Percentiles rank a stretch among this genome's conserved stretches.
Conservation (phyloP, 257 asterid species). For the Penstemon barbatus region DNA sequence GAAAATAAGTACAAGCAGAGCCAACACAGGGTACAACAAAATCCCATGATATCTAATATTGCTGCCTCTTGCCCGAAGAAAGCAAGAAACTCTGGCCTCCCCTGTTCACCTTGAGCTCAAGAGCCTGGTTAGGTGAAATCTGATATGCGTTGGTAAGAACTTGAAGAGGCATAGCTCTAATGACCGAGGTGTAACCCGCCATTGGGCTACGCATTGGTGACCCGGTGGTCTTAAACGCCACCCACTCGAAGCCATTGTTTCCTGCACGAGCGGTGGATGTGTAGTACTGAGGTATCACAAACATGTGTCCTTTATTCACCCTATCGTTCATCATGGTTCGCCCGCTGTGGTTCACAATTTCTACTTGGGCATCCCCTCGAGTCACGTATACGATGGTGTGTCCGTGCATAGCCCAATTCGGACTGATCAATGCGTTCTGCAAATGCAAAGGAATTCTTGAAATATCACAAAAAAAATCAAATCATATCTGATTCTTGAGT, state of each 20-base stretch:
- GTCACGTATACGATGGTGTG: slow-evolving; percentile 63
- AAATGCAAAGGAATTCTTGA: too few relatives aligned
- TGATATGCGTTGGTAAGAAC: slow-evolving; percentile 53
- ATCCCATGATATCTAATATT: slow-evolving; percentile 12
- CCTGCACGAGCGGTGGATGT: slow-evolving; percentile 50
- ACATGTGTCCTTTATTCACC: slow-evolving; percentile 60
- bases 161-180: slow-evolving; percentile 65
- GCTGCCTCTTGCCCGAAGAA: slow-evolving; percentile 38
- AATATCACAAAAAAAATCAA: too few relatives aligned
- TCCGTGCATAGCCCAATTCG: slow-evolving; percentile 52
- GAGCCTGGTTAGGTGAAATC: slow-evolving; percentile 58
- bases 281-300: slow-evolving; percentile 72
- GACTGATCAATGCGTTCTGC: slow-evolving; percentile 58
- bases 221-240: slow-evolving; percentile 60
- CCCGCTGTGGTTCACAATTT: slow-evolving; percentile 52
- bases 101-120: slow-evolving; percentile 51
- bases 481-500: neutral
- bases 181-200: slow-evolving; percentile 71
- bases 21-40: too few relatives aligned
- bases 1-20: too few relatives aligned
- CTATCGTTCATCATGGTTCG: slow-evolving; percentile 54
- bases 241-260: slow-evolving; percentile 53
- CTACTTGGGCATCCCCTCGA: slow-evolving; percentile 58
- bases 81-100: slow-evolving; percentile 57
- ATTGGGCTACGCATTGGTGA: slow-evolving; percentile 48